Conservation (phyloP, 352 stramenopile genomes). For the Phytophthora europaea region DNA sequence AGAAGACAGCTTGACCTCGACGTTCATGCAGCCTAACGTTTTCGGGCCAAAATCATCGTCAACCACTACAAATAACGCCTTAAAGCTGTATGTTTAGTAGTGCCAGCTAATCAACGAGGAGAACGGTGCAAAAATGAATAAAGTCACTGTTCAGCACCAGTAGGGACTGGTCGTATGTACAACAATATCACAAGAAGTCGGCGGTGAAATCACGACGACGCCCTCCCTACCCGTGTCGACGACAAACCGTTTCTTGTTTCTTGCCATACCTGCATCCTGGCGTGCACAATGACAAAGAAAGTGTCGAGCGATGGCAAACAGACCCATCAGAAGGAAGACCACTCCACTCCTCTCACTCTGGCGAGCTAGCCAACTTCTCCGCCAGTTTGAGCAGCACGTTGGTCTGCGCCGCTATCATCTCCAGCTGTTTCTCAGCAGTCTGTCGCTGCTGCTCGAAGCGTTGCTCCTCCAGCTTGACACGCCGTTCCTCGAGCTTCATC, state of each 20-base stretch:
- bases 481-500: constrained; percentile 33
- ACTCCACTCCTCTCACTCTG: constrained; percentile 1
- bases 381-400: constrained; percentile 37
- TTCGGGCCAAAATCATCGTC: not conserved
- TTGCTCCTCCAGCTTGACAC: constrained; percentile 37
- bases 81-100: no score
- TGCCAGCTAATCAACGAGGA: not conserved
- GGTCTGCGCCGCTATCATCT: constrained; percentile 43
- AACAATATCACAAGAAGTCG: not conserved
- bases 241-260: no score
- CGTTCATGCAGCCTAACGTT: constrained; percentile 17
- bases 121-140: not conserved
- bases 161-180: not conserved
- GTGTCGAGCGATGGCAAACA: not conserved
- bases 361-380: constrained; percentile 24
- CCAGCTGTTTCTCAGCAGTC: constrained; percentile 32
- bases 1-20: constrained; percentile 22
- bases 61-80: no score
- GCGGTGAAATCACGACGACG: not conserved
- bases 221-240: no score
- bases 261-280: not conserved
- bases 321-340: no score
- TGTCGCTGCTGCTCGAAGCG: constrained; percentile 37
- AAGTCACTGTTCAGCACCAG: not conserved
- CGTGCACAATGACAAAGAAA: not conserved